phyloP scores from a whole-genome alignment of 768 basidiomycete genomes.

The Suillus clintonianus region DNA sequence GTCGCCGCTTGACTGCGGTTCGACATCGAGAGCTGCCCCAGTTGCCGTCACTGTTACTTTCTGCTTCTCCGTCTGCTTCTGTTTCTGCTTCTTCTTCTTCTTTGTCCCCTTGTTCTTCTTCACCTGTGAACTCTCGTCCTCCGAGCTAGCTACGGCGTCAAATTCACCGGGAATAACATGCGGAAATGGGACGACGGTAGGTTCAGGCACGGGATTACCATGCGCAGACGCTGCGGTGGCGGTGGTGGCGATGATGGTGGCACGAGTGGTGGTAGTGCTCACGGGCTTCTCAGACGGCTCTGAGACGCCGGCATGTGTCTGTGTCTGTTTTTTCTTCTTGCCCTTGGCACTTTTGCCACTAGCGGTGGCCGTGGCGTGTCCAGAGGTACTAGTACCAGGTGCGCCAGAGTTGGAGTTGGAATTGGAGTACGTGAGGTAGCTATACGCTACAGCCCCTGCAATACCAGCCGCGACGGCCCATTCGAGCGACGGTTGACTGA shows the following conservation, averaged over 20 bases:
- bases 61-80: constrained; percentile 21
- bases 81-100: constrained; percentile 46
- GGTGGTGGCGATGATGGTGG: constrained; percentile 16
- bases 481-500: constrained; percentile 45
- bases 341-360: constrained; percentile 27
- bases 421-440: constrained; percentile 32
- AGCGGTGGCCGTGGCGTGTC: neutral
- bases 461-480: constrained; percentile 38
- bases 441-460: constrained; percentile 42
- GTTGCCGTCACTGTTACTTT: neutral
- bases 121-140: constrained; percentile 2
- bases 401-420: constrained; percentile 3
- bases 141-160: constrained; percentile 22
- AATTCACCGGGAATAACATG: constrained; percentile 49
- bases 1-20: constrained; percentile 13
- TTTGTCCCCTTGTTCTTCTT: constrained; percentile 39
- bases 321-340: constrained; percentile 32
- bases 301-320: constrained; percentile 11
- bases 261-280: neutral
- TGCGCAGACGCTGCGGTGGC: constrained; percentile 10
- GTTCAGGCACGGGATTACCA: constrained; percentile 17
- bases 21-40: constrained; percentile 6
- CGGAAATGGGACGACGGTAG: constrained; percentile 37
- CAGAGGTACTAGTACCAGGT: neutral
- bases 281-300: constrained; percentile 9